Evolutionary conservation across 768 basidiomycete genomes (phyloP).

Genomic region (Lactifluus subvellereus): DNA sequence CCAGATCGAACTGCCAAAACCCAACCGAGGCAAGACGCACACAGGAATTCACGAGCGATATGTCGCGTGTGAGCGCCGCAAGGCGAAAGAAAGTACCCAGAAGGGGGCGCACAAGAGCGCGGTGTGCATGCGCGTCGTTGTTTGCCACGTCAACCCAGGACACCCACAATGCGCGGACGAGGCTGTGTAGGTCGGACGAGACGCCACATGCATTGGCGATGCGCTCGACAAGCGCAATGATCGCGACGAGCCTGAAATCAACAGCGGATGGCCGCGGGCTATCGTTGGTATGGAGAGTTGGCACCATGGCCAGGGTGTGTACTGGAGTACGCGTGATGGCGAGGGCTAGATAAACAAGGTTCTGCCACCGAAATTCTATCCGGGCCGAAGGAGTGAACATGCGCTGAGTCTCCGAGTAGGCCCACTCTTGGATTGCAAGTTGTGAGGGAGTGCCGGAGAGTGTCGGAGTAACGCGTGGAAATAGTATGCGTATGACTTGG

Average conservation of each 20-base stretch:
- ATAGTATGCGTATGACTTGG: slow-evolving; percentile 18
- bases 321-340: slow-evolving; percentile 12
- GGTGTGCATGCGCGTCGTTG: slow-evolving; percentile 14
- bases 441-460: slow-evolving; percentile 16
- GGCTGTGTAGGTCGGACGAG: background rate
- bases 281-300: slow-evolving; percentile 1
- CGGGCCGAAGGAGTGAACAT: slow-evolving; percentile 16
- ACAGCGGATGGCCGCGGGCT: slow-evolving; percentile 5
- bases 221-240: slow-evolving; percentile 19
- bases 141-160: slow-evolving; percentile 33
- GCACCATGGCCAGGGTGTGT: background rate
- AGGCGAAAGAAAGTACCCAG: slow-evolving; percentile 43
- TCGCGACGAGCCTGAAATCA: slow-evolving; percentile 18
- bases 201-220: background rate
- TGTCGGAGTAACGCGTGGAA: slow-evolving; percentile 14
- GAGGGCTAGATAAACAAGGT: slow-evolving; percentile 21
- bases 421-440: slow-evolving; percentile 19
- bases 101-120: slow-evolving; percentile 32
- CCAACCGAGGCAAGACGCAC: slow-evolving; percentile 23
- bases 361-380: slow-evolving; percentile 19
- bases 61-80: slow-evolving; percentile 34
- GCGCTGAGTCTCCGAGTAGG: slow-evolving; percentile 9
- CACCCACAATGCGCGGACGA: slow-evolving; percentile 34
- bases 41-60: slow-evolving; percentile 14
- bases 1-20: slow-evolving; percentile 24